Conservation (phyloP, 768 basidiomycete species). For the Collybia mongolica region DNA sequence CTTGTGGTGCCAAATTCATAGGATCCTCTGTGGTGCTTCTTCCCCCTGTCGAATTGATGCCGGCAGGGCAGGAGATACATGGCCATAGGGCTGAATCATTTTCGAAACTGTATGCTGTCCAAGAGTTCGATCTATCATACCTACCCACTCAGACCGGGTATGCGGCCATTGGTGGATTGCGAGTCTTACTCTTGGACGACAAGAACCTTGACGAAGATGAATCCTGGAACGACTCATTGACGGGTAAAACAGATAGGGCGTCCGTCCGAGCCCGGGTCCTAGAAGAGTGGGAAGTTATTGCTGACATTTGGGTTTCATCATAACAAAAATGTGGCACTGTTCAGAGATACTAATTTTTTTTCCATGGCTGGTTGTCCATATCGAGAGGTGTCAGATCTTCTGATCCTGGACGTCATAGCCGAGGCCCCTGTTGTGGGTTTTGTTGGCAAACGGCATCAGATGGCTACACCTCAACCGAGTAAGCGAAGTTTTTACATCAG, state of each 20-base stretch:
- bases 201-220: constrained; percentile 34
- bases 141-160: constrained; percentile 61
- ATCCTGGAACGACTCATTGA: constrained; percentile 18
- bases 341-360: background rate
- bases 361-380: background rate
- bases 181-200: constrained; percentile 67
- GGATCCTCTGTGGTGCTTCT: constrained; percentile 53
- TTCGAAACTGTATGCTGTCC: constrained; percentile 28
- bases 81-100: constrained; percentile 22
- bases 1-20: constrained; percentile 38
- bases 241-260: constrained; percentile 11
- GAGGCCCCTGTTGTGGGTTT: too few species aligned
- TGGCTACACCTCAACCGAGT: too few species aligned
- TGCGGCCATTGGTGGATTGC: constrained; percentile 62
- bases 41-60: constrained; percentile 38
- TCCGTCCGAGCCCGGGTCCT: constrained; percentile 43
- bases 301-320: constrained; percentile 64
- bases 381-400: too few species aligned
- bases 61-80: constrained; percentile 3
- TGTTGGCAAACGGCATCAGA: too few species aligned
- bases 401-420: too few species aligned
- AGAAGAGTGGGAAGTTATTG: constrained; percentile 72
- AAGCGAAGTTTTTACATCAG: too few species aligned
- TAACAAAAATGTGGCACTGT: constrained; percentile 8
- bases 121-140: constrained; percentile 66